Conservation (phyloP, 768 basidiomycete genomes). For the Suillus lakei region DNA sequence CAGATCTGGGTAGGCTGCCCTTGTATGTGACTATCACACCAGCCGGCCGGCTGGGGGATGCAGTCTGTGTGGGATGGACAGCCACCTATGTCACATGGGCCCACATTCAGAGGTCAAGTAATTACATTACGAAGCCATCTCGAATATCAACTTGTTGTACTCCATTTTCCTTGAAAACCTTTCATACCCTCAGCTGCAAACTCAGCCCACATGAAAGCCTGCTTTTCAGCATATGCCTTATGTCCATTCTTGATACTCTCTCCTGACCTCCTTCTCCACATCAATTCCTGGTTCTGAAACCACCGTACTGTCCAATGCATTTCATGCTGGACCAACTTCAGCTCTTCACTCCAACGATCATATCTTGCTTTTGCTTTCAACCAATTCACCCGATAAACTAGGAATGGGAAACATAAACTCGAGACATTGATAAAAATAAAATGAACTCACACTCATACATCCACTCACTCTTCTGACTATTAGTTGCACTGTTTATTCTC, state of each 20-base stretch:
- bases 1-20: too few species aligned
- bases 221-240: background rate
- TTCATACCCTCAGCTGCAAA: background rate
- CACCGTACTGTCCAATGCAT: constrained; percentile 24
- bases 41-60: too few species aligned
- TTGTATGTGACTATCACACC: too few species aligned
- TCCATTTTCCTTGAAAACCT: background rate
- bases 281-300: constrained; percentile 6
- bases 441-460: constrained; percentile 7
- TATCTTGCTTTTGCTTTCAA: constrained; percentile 20
- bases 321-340: constrained; percentile 19
- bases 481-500: background rate
- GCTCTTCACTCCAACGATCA: constrained; percentile 24
- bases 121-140: background rate
- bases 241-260: background rate
- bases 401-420: background rate
- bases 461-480: background rate
- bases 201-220: background rate
- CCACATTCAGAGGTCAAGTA: too few species aligned
- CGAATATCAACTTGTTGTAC: background rate
- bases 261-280: background rate
- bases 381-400: constrained; percentile 10
- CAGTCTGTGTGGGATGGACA: too few species aligned
- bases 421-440: background rate
- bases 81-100: too few species aligned